Evolutionary conservation across 768 basidiomycete genomes (phyloP).

Genomic region (Boletus tylopilopsis): DNA sequence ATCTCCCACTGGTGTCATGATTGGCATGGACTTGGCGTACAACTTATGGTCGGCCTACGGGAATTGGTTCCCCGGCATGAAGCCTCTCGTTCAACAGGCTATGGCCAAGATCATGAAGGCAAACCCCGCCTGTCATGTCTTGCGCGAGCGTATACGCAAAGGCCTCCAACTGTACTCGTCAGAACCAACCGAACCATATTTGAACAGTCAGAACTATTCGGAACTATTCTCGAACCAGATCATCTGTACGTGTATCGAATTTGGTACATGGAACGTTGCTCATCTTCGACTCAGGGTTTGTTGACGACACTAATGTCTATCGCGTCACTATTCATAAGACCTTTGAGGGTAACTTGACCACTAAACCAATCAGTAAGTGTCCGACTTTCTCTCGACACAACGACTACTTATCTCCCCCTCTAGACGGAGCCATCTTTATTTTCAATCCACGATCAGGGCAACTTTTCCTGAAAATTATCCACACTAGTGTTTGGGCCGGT

Average conservation of each 20-base stretch:
- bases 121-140: constrained; percentile 94
- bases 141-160: constrained; percentile 98
- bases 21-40: constrained; percentile 98
- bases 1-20: constrained; percentile 97
- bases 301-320: constrained; percentile 99
- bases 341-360: constrained; percentile 99
- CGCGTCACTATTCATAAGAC: constrained; percentile 99
- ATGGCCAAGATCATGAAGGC: constrained; percentile 99
- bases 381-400: background rate
- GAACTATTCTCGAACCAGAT: constrained; percentile 98
- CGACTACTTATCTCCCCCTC: background rate
- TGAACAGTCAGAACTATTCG: constrained; percentile 97
- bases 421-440: constrained; percentile 95
- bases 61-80: constrained; percentile 99
- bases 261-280: constrained; percentile 3
- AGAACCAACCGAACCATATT: constrained; percentile 97
- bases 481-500: constrained; percentile 99
- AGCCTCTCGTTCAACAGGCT: constrained; percentile 95
- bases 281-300: constrained; percentile 68
- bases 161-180: constrained; percentile 98
- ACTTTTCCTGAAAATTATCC: constrained; percentile 97
- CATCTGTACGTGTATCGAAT: constrained; percentile 57
- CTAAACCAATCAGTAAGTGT: constrained; percentile 89
- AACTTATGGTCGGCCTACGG: constrained; percentile 99
- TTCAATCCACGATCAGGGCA: constrained; percentile 99